Base-by-base conservation (phyloP, 495 filamentous ascomycete genomes). In the Jackrogersella minutella region DNA sequence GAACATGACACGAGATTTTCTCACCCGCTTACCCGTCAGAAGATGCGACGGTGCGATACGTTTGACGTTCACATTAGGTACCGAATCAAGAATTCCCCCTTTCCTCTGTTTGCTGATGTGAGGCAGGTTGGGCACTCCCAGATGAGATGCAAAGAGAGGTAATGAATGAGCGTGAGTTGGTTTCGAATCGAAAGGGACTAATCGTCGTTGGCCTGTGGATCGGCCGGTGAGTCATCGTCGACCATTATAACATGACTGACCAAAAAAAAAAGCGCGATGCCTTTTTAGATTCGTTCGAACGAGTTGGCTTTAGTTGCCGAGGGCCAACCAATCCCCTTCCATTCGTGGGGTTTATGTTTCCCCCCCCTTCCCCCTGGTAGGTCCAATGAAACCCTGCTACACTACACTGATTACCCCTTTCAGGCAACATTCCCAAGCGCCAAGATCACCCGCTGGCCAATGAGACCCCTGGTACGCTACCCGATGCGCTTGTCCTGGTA, bases 171-270 rank as follows among this genome's bases (percentile, higher is more conserved):
- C 5, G 21, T 2, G 41, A 26, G n/a, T n/a, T n/a, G n/a, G n/a
- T n/a, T n/a, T n/a, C 26, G 26, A 30, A 3, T 30, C 3, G 26
- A 30, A 30, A 7, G 3, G 26, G 7, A 7, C 26, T 3, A 30
- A 30, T 30, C 26, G 26, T 30, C 3, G n/a, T 24, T 5, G 22
- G 55, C 33, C 52, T 54, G 49, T 61, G 58, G 61, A 36, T 53
- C 58, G 61, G 60, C 43, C 44, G 53, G 68, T 72, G 71, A 74
- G 69, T 74, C 71, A 74, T 71, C 61, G 68, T 40, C 49, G 39
- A 17, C 13, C n/a, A n/a, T n/a, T n/a, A n/a, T n/a, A 26, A 26
- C 44, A 49, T 49, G 44, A 43, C 19, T 46, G 41, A 46, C 41
- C 24, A 30, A 26, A 31, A 49, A 30, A 30, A 30, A 30, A 7